phyloP scores from a whole-genome alignment of 176 grass and related monocot genomes.

The Raddia distichophylla region DNA sequence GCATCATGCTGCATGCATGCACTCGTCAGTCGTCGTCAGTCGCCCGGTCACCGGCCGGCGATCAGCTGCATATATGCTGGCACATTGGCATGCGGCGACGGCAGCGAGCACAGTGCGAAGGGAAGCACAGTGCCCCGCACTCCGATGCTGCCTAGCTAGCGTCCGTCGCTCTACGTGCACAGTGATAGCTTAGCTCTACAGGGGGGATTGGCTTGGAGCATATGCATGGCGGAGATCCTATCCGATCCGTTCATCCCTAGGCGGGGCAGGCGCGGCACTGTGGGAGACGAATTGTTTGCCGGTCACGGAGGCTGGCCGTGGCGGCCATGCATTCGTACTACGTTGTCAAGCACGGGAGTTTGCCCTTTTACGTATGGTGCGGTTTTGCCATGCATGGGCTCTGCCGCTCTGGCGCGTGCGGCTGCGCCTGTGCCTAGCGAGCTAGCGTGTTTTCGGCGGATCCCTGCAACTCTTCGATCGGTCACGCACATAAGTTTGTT shows the following conservation, averaged over 20 bases:
- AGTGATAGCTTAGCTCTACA: background rate
- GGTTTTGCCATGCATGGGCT: background rate
- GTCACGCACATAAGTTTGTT: background rate
- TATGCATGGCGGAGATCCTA: background rate
- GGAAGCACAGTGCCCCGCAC: constrained; percentile 1
- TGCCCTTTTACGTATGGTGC: constrained; percentile 2
- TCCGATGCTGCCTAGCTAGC: constrained; percentile 18
- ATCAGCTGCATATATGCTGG: background rate
- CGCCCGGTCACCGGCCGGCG: background rate
- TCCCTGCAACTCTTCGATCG: background rate
- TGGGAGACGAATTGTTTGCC: constrained; percentile 4
- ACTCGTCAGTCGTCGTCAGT: too few relatives aligned
- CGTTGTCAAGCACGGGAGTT: background rate
- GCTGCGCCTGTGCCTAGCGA: too few relatives aligned
- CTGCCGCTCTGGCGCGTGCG: background rate
- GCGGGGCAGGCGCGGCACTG: background rate
- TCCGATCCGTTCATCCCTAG: background rate
- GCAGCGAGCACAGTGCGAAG: background rate
- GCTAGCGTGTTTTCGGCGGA: too few relatives aligned
- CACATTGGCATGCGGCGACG: background rate
- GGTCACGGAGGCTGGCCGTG: constrained; percentile 18
- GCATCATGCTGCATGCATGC: too few relatives aligned
- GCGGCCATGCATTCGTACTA: background rate
- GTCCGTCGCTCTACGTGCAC: too few relatives aligned
- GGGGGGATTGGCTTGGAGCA: background rate